Evolutionary conservation across 164 flowering plant species (phyloP), one percentile per base, ranked within the genome.

Genomic region (Taxillus chinensis): DNA sequence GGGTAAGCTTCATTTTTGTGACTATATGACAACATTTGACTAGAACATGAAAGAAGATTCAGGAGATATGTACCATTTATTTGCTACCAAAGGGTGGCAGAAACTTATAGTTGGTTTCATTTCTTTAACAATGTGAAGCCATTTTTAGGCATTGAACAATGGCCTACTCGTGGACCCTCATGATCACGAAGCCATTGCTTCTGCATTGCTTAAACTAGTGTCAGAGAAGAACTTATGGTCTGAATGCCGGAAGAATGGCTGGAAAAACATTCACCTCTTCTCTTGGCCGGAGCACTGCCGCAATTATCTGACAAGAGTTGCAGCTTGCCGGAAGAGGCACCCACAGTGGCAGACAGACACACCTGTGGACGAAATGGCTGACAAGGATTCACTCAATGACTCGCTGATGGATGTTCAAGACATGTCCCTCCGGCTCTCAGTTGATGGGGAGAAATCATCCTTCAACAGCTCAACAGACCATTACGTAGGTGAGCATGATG

Each of bases 201-300:
- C 75, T 60, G 98, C 98, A 52, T 74, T 93, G 50, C 86, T 93
- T 7, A 89, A 86, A 72, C 80, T 93, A 64, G 92, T 93, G 8
- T 78, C 98, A 6, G 98, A 93, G 68, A 93, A 90, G 82, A 85
- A 78, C 70, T 68, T 88, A 59, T 93, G 98, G 98, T 68, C 71
- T 5, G 96, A 93, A 0, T 93, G 97, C 71, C 67, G 83, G 63
- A 84, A 73, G 66, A 93, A 89, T 64, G 97, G 97, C 41, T 84
- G 88, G 92, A 85, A 77, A 67, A 90, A 93, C 73, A 90, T 93
- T 58, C 98, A 93, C 72, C 86, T 89, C 12, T 93, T 77, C 69
- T 93, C 98, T 45, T 93, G 98, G 98, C 98, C 98, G 5, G 98
- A 90, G 70, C 98, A 93, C 51, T 93, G 98, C 70, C 87, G 91